phyloP scores from a whole-genome alignment of 2,329 filamentous ascomycete genomes.

The Botryotinia convoluta region DNA sequence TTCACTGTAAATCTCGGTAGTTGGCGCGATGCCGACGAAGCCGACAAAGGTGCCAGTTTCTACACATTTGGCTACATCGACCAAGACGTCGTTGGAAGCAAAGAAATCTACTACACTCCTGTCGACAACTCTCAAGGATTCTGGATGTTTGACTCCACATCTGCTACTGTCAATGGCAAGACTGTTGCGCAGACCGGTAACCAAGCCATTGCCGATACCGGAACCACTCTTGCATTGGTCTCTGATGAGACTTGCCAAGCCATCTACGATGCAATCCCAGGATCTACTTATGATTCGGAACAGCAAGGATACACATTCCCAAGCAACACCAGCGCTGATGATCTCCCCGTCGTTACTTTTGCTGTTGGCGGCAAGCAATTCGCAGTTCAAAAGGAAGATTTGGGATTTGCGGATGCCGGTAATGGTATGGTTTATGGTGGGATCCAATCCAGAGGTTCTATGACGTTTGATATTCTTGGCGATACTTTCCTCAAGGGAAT shows the following conservation, averaged over 20 bases:
- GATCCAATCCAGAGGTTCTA: conserved; percentile 55
- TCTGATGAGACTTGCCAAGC: conserved; percentile 58
- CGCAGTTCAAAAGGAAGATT: conserved; percentile 55
- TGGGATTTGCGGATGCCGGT: conserved; percentile 54
- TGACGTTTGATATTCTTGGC: conserved; percentile 57
- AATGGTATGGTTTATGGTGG: conserved; percentile 56
- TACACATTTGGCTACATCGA: conserved; percentile 76
- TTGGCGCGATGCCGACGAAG: conserved; percentile 49
- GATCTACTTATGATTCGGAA: conserved; percentile 52
- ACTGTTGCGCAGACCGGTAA: conserved; percentile 52
- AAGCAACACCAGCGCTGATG: conserved; percentile 46
- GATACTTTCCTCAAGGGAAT: conserved; percentile 58
- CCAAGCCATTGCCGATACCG: conserved; percentile 69
- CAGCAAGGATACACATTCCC: conserved; percentile 67
- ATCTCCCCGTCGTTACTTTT: conserved; percentile 60
- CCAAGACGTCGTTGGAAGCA: conserved; percentile 53
- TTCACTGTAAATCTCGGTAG: conserved; percentile 59
- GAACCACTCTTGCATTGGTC: conserved; percentile 65
- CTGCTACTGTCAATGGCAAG: conserved; percentile 56
- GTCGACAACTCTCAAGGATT: conserved; percentile 65
- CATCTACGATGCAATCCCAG: conserved; percentile 63
- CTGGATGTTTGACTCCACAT: conserved; percentile 63
- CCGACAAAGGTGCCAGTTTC: conserved; percentile 50
- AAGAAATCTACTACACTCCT: conserved; percentile 57
- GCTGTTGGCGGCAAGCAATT: conserved; percentile 61